Evolutionary conservation across 2,329 filamentous ascomycete species (phyloP), one percentile per base, ranked within the genome.

Genomic region (Aspergillus texensis): DNA sequence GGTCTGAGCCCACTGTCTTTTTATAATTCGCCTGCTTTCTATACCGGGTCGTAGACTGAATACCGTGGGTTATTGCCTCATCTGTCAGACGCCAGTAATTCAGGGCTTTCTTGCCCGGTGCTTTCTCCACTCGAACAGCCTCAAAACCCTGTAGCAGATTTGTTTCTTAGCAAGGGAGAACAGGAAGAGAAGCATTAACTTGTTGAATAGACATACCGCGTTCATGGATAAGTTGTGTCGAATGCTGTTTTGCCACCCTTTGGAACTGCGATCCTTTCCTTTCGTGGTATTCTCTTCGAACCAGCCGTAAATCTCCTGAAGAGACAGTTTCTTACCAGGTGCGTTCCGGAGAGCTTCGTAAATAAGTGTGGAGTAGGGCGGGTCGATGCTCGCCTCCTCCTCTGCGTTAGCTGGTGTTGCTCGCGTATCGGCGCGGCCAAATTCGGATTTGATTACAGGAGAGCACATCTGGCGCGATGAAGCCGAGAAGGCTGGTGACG

Each of bases 181-280:
- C 62, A 36, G 58, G 60, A 55, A 63, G 45, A 45, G 34, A 61
- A 41, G 19, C 11, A 58, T 65, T 55, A 66, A 61, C 41, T 62
- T 32, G 19, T 32, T 11, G 50, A 64, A 65, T 26, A 16, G 58
- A 83, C 88, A 79, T 87, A 97, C 94, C 65, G 86, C 85, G 71
- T 98, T 98, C 94, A 98, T 97, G 55, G 93, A 97, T 9, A 98
- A 82, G 70, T 98, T 98, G 77, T 98, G 94, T 2, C 94, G 88
- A 68, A 98, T 96, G 75, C 92, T 96, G 78, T 97, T 98, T 79
- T 94, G 91, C 94, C 94, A 98, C 11, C 94, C 94, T 70, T 89
- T 90, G 14, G 78, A 81, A 9, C 83, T 84, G 21, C 78, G 75
- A 53, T 85, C 84, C 58, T 83, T 87, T 5, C 87, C 88, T 77